Evolutionary conservation across 495 filamentous ascomycete genomes (phyloP).

Genomic region (Neurospora intermedia): DNA sequence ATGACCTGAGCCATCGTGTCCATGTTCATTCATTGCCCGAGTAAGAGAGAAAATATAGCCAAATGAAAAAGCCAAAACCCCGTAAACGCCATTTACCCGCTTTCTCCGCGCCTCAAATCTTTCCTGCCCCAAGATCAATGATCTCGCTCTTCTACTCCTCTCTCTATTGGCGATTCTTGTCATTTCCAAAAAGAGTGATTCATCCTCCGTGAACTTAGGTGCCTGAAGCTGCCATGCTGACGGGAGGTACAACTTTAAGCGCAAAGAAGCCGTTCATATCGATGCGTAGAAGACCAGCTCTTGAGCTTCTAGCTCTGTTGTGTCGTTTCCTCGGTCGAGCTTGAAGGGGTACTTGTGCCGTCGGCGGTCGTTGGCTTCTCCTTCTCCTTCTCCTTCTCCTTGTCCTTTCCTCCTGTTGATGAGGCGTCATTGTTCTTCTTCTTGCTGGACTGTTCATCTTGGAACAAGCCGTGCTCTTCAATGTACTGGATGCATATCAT

Average conservation of each 20-base stretch:
- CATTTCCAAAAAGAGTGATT: neutral
- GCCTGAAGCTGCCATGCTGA: neutral
- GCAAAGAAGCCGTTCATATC: neutral
- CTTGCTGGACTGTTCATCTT: conserved; percentile 42
- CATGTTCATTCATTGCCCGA: neutral
- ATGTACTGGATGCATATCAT: conserved; percentile 65
- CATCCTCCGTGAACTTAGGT: neutral
- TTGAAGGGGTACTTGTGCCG: neutral
- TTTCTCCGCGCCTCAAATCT: neutral
- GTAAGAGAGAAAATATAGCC: neutral
- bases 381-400: conserved; percentile 20
- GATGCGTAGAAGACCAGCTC: neutral
- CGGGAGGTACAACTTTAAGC: neutral
- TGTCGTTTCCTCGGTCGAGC: neutral
- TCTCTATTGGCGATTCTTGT: neutral
- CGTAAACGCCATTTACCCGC: neutral
- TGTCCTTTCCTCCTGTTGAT: conserved; percentile 21
- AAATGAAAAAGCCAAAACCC: neutral
- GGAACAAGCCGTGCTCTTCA: conserved; percentile 60
- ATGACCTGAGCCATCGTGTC: neutral
- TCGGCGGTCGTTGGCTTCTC: conserved; percentile 1
- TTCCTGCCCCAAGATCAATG: neutral
- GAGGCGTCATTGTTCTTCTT: conserved; percentile 20
- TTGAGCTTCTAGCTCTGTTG: neutral
- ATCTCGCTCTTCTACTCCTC: neutral